These are phyloP conservation scores for Pythium myriotylum DNA, from an alignment of 352 stramenopile species.

Conservation along the genomic window DNA sequence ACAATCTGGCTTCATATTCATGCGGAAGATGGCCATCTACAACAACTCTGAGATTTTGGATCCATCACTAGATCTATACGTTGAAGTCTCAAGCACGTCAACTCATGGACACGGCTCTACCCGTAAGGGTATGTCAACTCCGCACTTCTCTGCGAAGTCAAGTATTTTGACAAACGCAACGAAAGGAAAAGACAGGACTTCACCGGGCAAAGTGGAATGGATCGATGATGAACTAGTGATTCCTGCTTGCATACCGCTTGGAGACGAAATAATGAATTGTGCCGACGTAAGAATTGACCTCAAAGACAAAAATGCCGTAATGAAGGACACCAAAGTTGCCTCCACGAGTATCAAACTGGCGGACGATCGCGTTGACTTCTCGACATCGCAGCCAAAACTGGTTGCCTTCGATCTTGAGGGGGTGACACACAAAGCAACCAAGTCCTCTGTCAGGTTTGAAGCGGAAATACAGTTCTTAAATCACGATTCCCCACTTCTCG, in stretches of 20 bases:
- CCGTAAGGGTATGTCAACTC: not conserved
- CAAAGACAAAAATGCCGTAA: slow-evolving; percentile 55
- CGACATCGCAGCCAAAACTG: not conserved
- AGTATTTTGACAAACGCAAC: slow-evolving; percentile 34
- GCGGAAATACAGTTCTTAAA: slow-evolving; percentile 28
- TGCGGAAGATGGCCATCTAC: slow-evolving; percentile 29
- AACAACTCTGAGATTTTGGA: slow-evolving; percentile 31
- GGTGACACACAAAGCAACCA: slow-evolving; percentile 6
- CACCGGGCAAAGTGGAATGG: slow-evolving; percentile 28
- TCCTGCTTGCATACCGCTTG: slow-evolving; percentile 22
- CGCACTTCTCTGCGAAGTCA: slow-evolving; percentile 14
- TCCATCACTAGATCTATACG: slow-evolving; percentile 40
- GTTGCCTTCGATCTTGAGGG: slow-evolving; percentile 8
- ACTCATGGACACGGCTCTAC: not conserved
- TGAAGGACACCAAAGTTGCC: slow-evolving; percentile 38
- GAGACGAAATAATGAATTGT: not conserved
- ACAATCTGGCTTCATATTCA: slow-evolving; percentile 26
- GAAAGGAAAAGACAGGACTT: slow-evolving; percentile 19
- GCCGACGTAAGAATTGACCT: slow-evolving; percentile 30
- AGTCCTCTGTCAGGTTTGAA: slow-evolving; percentile 17
- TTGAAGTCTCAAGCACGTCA: slow-evolving; percentile 28
- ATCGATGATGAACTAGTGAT: slow-evolving; percentile 33
- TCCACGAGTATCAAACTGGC: slow-evolving; percentile 18
- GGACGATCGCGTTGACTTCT: slow-evolving; percentile 6
- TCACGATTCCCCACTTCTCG: slow-evolving; percentile 23